Evolutionary conservation across 768 basidiomycete genomes (phyloP).

Genomic region (Auriscalpium microsporum): DNA sequence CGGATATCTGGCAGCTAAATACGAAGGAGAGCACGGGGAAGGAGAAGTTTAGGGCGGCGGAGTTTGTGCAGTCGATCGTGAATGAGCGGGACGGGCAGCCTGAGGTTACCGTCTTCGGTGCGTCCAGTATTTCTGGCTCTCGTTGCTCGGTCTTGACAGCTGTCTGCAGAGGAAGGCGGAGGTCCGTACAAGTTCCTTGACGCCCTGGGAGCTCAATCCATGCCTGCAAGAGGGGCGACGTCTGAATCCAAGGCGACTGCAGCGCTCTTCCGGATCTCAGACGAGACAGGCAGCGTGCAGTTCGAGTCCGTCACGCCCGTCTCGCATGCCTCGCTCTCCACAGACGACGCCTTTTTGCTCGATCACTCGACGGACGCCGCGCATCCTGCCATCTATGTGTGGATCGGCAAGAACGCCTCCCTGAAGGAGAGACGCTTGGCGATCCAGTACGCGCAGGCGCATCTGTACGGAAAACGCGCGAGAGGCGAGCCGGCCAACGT

Average conservation of each 20-base stretch:
- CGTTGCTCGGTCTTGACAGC: background rate
- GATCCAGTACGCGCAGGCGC: slow-evolving; percentile 47
- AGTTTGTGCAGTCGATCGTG: slow-evolving; percentile 43
- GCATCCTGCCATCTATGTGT: slow-evolving; percentile 44
- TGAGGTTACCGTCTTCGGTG: slow-evolving; percentile 43
- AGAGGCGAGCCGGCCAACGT: slow-evolving; percentile 14
- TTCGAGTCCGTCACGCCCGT: slow-evolving; percentile 29
- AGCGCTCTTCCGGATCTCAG: slow-evolving; percentile 35
- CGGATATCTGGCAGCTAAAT: slow-evolving; percentile 46
- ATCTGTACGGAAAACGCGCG: slow-evolving; percentile 34
- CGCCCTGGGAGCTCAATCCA: slow-evolving; percentile 32
- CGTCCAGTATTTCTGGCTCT: slow-evolving; percentile 8
- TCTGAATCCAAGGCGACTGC: slow-evolving; percentile 19
- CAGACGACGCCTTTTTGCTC: slow-evolving; percentile 44
- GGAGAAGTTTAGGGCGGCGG: slow-evolving; percentile 53
- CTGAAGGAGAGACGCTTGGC: slow-evolving; percentile 41
- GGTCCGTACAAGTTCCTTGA: slow-evolving; percentile 40
- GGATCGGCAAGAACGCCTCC: slow-evolving; percentile 46
- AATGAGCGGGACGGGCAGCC: slow-evolving; percentile 33
- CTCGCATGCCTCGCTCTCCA: slow-evolving; percentile 29
- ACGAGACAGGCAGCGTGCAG: slow-evolving; percentile 31
- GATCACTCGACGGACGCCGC: slow-evolving; percentile 31
- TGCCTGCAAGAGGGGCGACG: slow-evolving; percentile 7
- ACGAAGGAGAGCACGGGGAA: slow-evolving; percentile 45
- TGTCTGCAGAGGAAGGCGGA: slow-evolving; percentile 41